Conservation (phyloP, 1,284 basidiomycete genomes). For the Pseudozyma hubeiensis region DNA sequence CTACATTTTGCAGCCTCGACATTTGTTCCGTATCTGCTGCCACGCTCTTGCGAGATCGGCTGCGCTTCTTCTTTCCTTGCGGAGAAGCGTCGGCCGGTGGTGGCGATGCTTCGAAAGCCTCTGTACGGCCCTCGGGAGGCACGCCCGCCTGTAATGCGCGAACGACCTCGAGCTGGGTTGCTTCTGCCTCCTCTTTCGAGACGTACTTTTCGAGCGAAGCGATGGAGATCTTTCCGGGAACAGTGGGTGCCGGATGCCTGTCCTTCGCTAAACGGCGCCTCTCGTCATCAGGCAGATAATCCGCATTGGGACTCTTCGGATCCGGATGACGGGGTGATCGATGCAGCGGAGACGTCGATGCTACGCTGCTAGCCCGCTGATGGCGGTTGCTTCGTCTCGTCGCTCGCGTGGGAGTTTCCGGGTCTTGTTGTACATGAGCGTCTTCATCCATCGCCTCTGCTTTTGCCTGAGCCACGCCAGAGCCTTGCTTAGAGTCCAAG, state of each 20-base stretch:
- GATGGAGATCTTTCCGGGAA: conserved; percentile 26
- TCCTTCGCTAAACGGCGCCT: conserved; percentile 20
- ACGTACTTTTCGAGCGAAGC: conserved; percentile 30
- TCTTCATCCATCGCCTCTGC: conserved; percentile 3
- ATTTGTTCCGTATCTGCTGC: background rate
- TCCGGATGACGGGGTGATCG: conserved; percentile 36
- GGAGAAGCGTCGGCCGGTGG: background rate
- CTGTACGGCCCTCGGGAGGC: background rate
- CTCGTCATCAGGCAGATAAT: conserved; percentile 45
- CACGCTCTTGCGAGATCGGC: conserved; percentile 19
- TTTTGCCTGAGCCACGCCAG: background rate
- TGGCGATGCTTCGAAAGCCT: background rate
- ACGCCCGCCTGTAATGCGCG: background rate
- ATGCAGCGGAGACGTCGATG: conserved; percentile 30
- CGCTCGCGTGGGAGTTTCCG: conserved; percentile 14
- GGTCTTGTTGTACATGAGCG: background rate
- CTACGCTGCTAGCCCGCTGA: conserved; percentile 19
- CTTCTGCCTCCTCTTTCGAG: conserved; percentile 8
- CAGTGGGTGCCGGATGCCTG: conserved; percentile 19
- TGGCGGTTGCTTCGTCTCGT: conserved; percentile 17
- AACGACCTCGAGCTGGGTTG: too few species aligned
- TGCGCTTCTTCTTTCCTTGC: conserved; percentile 18
- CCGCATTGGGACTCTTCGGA: conserved; percentile 34
- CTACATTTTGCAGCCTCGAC: background rate
- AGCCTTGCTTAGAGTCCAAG: background rate